A percentile compares a stretch with the other conserved stretches of the same genome.
phyloP scores from a whole-genome alignment of 2,329 filamentous ascomycete genomes.

The Calonectria multiphialidica region DNA sequence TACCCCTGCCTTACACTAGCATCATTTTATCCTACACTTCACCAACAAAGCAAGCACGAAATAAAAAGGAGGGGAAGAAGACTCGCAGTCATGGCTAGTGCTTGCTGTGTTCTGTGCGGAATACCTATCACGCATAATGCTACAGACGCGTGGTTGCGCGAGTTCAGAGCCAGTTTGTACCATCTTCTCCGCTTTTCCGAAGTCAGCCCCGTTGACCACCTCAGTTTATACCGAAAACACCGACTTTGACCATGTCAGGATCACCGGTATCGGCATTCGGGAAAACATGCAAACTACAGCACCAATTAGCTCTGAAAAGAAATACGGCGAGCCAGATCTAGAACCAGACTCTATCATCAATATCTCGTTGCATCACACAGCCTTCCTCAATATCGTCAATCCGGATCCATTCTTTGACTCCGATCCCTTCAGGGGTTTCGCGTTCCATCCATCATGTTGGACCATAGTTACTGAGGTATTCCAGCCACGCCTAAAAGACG shows the following conservation, averaged over 20 bases:
- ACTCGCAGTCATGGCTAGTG: not conserved
- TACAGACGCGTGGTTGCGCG: not conserved
- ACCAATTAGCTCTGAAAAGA: not conserved
- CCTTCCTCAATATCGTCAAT: not conserved
- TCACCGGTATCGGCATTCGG: not conserved
- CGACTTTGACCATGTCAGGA: not conserved
- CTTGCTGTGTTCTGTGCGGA: not conserved
- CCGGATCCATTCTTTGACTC: not conserved
- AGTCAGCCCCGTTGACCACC: not conserved
- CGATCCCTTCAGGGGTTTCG: constrained; percentile 22
- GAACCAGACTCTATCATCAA: not conserved
- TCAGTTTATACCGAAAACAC: not conserved
- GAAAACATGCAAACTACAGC: not conserved
- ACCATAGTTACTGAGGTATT: constrained; percentile 7
- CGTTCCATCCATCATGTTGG: constrained; percentile 27
- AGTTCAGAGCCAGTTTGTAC: not conserved
- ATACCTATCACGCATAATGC: not conserved
- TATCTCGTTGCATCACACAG: not conserved
- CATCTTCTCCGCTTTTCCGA: not conserved
- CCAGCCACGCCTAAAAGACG: not conserved
- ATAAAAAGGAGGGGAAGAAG: too few relatives aligned
- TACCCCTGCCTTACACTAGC: not conserved
- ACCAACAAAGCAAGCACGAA: not conserved
- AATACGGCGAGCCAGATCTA: constrained; percentile 15
- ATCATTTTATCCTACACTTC: not conserved